Evolutionary conservation across 202 grass and related monocot genomes (phyloP).

Genomic region (Alloteropsis angusta): DNA sequence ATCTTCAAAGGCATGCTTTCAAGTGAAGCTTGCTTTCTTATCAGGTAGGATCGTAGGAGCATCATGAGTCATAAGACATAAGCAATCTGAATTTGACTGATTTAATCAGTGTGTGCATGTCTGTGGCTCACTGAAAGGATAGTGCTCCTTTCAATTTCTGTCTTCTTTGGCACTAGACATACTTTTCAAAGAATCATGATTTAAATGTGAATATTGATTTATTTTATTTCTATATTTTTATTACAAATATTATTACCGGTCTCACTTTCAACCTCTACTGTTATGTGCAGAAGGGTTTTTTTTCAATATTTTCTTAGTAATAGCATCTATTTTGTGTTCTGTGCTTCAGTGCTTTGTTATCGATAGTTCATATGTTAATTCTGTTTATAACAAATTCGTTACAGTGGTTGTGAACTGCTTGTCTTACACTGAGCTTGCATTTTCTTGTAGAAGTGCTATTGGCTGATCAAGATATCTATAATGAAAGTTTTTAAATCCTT

Average conservation of each 20-base stretch:
- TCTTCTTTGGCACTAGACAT: background rate
- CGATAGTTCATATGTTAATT: background rate
- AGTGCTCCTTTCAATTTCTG: conserved; percentile 14
- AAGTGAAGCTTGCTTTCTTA: conserved; percentile 24
- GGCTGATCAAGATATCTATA: background rate
- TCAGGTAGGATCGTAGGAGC: conserved; percentile 20
- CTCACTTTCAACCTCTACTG: background rate
- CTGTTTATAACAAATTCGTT: background rate
- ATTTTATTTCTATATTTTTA: background rate
- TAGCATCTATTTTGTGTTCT: background rate
- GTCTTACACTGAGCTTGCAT: background rate
- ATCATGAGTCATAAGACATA: conserved; percentile 30
- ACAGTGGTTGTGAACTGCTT: background rate
- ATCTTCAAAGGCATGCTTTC: conserved; percentile 11
- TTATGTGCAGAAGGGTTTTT: background rate
- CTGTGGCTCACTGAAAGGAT: conserved; percentile 7
- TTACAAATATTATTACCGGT: background rate
- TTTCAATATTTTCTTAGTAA: background rate
- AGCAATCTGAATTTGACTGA: conserved; percentile 4
- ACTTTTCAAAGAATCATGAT: background rate
- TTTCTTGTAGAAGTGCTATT: background rate
- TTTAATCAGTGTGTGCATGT: background rate
- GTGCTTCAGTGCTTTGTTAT: background rate
- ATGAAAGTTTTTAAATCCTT: background rate
- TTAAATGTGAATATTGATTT: background rate